Conservation (phyloP, 2,329 filamentous ascomycete genomes). For the Truncatella angustata region DNA sequence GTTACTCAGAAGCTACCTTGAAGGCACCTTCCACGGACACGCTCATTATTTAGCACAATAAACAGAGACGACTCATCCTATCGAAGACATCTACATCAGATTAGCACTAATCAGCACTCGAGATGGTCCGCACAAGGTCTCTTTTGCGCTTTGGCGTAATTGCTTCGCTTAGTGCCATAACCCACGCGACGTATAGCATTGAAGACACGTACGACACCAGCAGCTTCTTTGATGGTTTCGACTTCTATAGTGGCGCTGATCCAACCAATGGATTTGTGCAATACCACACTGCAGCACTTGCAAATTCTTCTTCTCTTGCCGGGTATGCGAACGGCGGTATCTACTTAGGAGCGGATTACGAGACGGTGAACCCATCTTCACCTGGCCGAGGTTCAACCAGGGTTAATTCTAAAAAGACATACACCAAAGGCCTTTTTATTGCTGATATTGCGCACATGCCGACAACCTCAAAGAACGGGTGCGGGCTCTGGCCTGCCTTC, state of each 20-base stretch:
- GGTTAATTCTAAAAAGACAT: conserved; percentile 63
- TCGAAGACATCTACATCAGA: background rate
- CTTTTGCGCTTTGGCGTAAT: conserved; percentile 1
- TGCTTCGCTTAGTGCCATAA: conserved; percentile 7
- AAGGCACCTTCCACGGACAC: background rate
- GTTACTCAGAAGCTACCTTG: background rate
- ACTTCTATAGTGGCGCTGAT: conserved; percentile 58
- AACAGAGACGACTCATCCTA: too few relatives aligned
- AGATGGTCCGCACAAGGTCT: background rate
- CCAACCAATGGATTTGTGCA: conserved; percentile 75
- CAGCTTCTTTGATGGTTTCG: conserved; percentile 57
- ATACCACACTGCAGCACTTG: conserved; percentile 61
- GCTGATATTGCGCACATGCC: conserved; percentile 74
- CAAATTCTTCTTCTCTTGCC: conserved; percentile 57
- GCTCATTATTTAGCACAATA: background rate
- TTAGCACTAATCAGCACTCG: background rate
- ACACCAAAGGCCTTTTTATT: conserved; percentile 68
- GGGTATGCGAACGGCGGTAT: conserved; percentile 53
- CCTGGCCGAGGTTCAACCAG: conserved; percentile 68
- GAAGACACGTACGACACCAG: conserved; percentile 45
- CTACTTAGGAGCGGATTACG: conserved; percentile 69
- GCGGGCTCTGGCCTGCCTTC: conserved; percentile 76
- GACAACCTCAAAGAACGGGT: conserved; percentile 52
- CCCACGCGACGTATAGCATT: conserved; percentile 39
- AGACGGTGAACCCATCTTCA: conserved; percentile 48